Evolutionary conservation across 345 rosid species (phyloP).

Genomic region (Angophora floribunda): DNA sequence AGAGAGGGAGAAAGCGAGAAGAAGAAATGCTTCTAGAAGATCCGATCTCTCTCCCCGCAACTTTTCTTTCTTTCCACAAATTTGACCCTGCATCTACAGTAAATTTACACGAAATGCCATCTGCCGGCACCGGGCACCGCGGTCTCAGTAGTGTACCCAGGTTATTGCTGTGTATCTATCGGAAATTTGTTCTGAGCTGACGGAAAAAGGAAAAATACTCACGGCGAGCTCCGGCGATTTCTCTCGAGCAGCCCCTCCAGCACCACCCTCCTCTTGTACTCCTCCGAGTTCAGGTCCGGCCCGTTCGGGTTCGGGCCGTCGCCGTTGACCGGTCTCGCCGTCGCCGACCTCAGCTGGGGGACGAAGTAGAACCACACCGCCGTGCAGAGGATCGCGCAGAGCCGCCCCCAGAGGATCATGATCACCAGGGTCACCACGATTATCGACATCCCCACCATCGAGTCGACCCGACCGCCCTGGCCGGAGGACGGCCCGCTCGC

Average conservation of each 20-base stretch:
- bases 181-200: background rate
- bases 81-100: background rate
- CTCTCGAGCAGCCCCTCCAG: conserved; percentile 70
- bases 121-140: background rate
- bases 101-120: conserved; percentile 7
- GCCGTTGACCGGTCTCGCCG: background rate
- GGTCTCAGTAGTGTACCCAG: no score
- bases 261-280: conserved; percentile 52
- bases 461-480: conserved; percentile 9
- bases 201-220: background rate
- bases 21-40: background rate
- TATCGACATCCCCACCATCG: conserved; percentile 45
- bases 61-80: background rate
- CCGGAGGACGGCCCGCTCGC: background rate
- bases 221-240: conserved; percentile 15
- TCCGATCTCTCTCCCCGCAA: background rate
- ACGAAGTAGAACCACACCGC: conserved; percentile 47
- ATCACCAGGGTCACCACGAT: conserved; percentile 40
- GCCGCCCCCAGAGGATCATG: conserved; percentile 47
- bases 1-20: background rate
- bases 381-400: conserved; percentile 59
- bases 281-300: conserved; percentile 29
- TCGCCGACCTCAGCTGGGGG: conserved; percentile 20
- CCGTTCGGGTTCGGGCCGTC: background rate
- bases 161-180: background rate